These are phyloP conservation scores for Epichloe festucae DNA, from an alignment of 2,329 filamentous ascomycete species.

Conservation along the genomic window DNA sequence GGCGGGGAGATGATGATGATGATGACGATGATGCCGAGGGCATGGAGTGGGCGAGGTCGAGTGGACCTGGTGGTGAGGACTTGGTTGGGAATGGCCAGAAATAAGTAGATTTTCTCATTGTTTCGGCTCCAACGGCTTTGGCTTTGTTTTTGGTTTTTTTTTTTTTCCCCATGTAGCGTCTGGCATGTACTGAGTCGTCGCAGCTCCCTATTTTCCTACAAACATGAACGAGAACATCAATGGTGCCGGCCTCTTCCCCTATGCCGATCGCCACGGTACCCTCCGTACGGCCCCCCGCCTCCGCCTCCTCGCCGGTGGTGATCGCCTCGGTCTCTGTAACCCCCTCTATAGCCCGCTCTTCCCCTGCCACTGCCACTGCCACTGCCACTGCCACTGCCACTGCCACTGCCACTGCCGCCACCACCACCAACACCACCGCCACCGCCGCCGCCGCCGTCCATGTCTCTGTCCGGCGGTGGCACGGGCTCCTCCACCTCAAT, in stretches of 20 bases:
- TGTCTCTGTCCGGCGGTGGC: constrained; percentile 14
- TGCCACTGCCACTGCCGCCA: no score
- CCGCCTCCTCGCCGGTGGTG: constrained; percentile 16
- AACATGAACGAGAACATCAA: constrained; percentile 6
- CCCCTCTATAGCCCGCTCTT: constrained; percentile 12
- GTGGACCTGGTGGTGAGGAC: constrained; percentile 24
- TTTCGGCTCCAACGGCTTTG: no score
- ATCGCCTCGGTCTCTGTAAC: constrained; percentile 20
- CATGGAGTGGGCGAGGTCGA: constrained; percentile 22
- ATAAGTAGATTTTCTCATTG: background rate
- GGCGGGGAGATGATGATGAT: constrained; percentile 22
- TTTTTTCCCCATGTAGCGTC: background rate
- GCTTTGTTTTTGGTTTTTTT: no score
- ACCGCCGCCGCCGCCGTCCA: constrained; percentile 5
- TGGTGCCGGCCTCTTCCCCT: constrained; percentile 21
- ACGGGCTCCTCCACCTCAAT: constrained; percentile 61
- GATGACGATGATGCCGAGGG: constrained; percentile 5
- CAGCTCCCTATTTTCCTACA: background rate
- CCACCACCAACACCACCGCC: no score
- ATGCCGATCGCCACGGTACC: constrained; percentile 22
- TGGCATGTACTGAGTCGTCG: background rate
- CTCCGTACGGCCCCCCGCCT: constrained; percentile 15
- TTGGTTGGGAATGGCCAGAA: constrained; percentile 11
- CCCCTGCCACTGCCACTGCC: constrained; percentile 1
- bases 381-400: no score